These are phyloP conservation scores for Claviceps cyperi DNA, from an alignment of 2,329 filamentous ascomycete species.

Conservation along the genomic window DNA sequence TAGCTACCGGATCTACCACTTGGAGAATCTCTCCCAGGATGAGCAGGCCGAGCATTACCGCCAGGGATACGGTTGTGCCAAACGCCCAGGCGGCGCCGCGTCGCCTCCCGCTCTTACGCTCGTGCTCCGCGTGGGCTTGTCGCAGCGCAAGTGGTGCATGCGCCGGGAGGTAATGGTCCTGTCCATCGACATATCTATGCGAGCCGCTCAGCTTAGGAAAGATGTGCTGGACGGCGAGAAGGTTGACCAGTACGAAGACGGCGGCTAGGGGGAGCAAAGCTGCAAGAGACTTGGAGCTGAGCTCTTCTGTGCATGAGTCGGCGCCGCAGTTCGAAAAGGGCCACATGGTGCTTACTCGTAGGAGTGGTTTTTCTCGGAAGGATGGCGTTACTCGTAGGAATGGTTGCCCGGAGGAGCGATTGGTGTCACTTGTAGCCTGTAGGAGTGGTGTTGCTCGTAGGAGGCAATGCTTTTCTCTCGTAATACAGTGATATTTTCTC, in stretches of 20 bases:
- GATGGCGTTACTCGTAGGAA: too few relatives aligned
- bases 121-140: slow-evolving; percentile 44
- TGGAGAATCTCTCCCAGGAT: slow-evolving; percentile 77
- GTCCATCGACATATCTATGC: slow-evolving; percentile 34
- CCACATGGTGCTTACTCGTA: slow-evolving; percentile 18
- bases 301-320: slow-evolving; percentile 36
- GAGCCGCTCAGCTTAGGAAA: slow-evolving; percentile 56
- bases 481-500: too few relatives aligned
- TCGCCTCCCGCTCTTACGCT: slow-evolving; percentile 34
- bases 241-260: slow-evolving; percentile 50
- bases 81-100: slow-evolving; percentile 51
- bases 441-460: too few relatives aligned
- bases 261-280: slow-evolving; percentile 56
- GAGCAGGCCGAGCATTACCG: slow-evolving; percentile 63
- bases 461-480: too few relatives aligned
- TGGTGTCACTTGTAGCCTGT: too few relatives aligned
- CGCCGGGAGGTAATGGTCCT: slow-evolving; percentile 47
- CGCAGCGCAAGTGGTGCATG: slow-evolving; percentile 45
- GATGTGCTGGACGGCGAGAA: slow-evolving; percentile 50
- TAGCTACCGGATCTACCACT: slow-evolving; percentile 51
- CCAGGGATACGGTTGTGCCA: slow-evolving; percentile 61
- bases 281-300: slow-evolving; percentile 32
- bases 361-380: too few relatives aligned
- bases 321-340: slow-evolving; percentile 37
- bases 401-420: too few relatives aligned